Evolutionary conservation across 176 grass and related monocot genomes (phyloP), one percentile per base, ranked within the genome.

Genomic region (Oryza punctata): DNA sequence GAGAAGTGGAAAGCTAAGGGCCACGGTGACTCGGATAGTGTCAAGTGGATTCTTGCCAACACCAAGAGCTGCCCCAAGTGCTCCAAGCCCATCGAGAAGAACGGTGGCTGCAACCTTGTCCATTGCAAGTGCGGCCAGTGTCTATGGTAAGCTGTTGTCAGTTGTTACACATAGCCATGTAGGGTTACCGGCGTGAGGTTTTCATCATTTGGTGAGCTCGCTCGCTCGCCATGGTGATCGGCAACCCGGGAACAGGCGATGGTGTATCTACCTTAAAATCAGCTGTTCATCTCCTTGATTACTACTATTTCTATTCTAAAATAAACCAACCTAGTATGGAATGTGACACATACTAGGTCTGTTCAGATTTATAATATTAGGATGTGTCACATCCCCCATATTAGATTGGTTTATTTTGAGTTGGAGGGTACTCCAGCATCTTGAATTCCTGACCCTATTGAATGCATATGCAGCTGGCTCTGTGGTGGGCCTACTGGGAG

Each of bases 21-120:
- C 41, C 12, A 19, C 0, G 82, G 72, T 1, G 81, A 87, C 26
- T 73, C 81, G 5, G 91, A 87, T 37, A 93, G 52, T 41, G 49
- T 85, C 46, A 89, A 82, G 19, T 93, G 91, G 91, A 93, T 93
- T 25, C 18, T 84, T 3, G 66, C 30, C 7, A 90, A 93, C 63
- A 90, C 87, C 25, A 93, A 87, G 69, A 80, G 81, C 73, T 93
- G 91, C 85, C 91, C 91, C 46, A 93, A 81, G 30, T 93, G 91
- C 76, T 76, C 84, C 78, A 93, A 93, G 41, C 40, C 80, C 5
- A 87, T 93, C 4, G 25, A 82, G 72, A 90, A 90, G 88, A 61
- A 65, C 0, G 88, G 79, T 0, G 88, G 88, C 10, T 89, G 88
- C 72, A 89, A 89, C 78, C 88, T 72, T 63, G 82, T 89, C 54